phyloP scores from a whole-genome alignment of 345 rosid genomes.

The Syzygium jambos region DNA sequence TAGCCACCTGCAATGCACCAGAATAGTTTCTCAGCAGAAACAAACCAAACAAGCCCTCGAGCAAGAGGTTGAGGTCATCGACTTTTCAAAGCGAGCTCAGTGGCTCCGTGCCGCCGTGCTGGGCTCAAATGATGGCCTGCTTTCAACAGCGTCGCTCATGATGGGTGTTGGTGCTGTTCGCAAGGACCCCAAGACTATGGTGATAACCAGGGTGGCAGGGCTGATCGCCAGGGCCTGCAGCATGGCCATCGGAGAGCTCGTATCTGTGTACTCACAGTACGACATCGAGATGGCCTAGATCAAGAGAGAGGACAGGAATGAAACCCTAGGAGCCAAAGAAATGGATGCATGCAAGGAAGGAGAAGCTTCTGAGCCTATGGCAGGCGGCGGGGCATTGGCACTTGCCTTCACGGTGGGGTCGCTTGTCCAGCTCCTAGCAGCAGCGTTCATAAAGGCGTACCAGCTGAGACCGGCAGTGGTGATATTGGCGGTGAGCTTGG shows the following conservation, averaged over 20 bases:
- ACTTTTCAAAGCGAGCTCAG: slow-evolving; percentile 59
- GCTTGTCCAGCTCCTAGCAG: slow-evolving; percentile 20
- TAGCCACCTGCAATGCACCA: slow-evolving; percentile 42
- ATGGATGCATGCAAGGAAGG: slow-evolving; percentile 3
- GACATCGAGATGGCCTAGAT: slow-evolving; percentile 57
- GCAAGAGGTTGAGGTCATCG: neutral
- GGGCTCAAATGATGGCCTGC: slow-evolving; percentile 75
- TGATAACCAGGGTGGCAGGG: slow-evolving; percentile 63
- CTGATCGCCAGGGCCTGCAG: slow-evolving; percentile 67
- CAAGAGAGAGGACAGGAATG: slow-evolving; percentile 20
- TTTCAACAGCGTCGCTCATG: slow-evolving; percentile 69
- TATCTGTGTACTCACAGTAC: slow-evolving; percentile 66
- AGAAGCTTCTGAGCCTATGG: slow-evolving; percentile 22
- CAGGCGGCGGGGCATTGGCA: slow-evolving; percentile 27
- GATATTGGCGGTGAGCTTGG: slow-evolving; percentile 17
- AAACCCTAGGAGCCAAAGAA: neutral
- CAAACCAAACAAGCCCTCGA: neutral
- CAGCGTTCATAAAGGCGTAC: slow-evolving; percentile 19
- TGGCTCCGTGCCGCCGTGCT: slow-evolving; percentile 81
- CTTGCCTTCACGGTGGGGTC: slow-evolving; percentile 25
- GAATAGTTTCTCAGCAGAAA: neutral
- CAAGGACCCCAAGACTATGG: slow-evolving; percentile 51
- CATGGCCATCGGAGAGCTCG: slow-evolving; percentile 87
- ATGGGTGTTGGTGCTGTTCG: slow-evolving; percentile 71
- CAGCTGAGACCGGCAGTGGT: slow-evolving; percentile 15